Evolutionary conservation across 1,284 basidiomycete species (phyloP), one percentile per base, ranked within the genome.

Genomic region (Sanghuangporus weigelae): DNA sequence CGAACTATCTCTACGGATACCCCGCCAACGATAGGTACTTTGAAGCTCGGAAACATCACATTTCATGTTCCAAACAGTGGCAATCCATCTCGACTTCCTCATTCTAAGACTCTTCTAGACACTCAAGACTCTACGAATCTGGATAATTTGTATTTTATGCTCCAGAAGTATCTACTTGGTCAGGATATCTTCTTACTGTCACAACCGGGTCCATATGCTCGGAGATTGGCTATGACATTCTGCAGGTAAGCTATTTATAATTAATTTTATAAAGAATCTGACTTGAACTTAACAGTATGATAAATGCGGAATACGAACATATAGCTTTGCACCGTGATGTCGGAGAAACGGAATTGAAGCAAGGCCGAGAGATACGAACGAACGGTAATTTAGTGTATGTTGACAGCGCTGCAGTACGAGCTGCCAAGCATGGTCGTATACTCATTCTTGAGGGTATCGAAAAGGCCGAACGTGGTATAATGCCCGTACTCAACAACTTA

Each of bases 311-410:
- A 71, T 87, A 87, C 65, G 85, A 88, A 69, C 83, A 85, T 67
- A 82, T 88, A 63, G 81, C 84, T 0, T 71, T 87, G 2, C 85
- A 87, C 70, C 74, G 85, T 59, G 85, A 88, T 70, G 81, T 87
- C 3, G 85, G 86, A n/a, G 85, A 87, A 70, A 87, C 85, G 1
- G 85, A 87, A 68, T 73, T 88, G 54, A 87, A 87, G 71, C 86
- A 87, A 79, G 85, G 85, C 55, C 73, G 85, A 65, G 85, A 87
- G 69, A 87, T 88, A 50, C 74, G 81, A 49, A 72, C 75, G 14
- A 84, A 84, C 35, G 85, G 85, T 38, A 84, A 81, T 63, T 74
- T 87, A 2, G 78, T 82, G 14, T 87, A 87, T 67, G 82, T 86
- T 16, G 85, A 87, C 68, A 87, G 84, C 68, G 80, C 85, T 8